Percentiles rank a stretch among this genome's conserved stretches.
These are phyloP conservation scores for Trichoderma koningii DNA, from an alignment of 2,329 filamentous ascomycete genomes.

Conservation along the genomic window DNA sequence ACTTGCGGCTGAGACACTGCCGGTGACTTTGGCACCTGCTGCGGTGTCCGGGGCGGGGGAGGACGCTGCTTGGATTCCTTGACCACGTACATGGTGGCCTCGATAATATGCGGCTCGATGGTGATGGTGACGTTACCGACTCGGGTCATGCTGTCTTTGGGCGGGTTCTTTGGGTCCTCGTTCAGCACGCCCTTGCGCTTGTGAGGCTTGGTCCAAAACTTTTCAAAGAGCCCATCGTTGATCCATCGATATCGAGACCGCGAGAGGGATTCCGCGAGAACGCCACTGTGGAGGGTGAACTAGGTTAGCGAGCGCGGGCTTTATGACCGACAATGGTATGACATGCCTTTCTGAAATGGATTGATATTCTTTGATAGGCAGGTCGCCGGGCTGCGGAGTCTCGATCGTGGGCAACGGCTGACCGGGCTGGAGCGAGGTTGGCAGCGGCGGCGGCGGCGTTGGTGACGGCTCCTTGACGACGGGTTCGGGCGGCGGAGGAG, in stretches of 20 bases:
- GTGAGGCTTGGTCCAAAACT: constrained; percentile 73
- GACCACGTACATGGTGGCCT: constrained; percentile 72
- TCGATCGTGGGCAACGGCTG: constrained; percentile 72
- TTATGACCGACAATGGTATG: background rate
- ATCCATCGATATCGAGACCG: constrained; percentile 76
- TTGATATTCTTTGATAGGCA: constrained; percentile 69
- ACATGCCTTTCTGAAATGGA: constrained; percentile 69
- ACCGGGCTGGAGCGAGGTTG: constrained; percentile 63
- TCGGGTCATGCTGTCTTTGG: constrained; percentile 71
- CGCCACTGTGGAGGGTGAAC: constrained; percentile 56
- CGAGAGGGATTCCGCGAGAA: constrained; percentile 70
- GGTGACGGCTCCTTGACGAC: constrained; percentile 39
- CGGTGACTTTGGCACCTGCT: constrained; percentile 29
- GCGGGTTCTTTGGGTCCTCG: constrained; percentile 66
- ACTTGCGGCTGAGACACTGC: constrained; percentile 19
- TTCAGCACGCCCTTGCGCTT: constrained; percentile 67
- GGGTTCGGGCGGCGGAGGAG: constrained; percentile 38
- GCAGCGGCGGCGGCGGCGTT: constrained; percentile 50
- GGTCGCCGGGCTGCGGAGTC: constrained; percentile 63
- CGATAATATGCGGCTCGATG: constrained; percentile 78
- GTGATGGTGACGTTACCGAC: constrained; percentile 73
- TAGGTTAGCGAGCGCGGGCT: background rate
- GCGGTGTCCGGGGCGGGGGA: constrained; percentile 39
- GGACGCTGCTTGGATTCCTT: constrained; percentile 59
- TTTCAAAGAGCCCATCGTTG: constrained; percentile 71